Conservation (phyloP, 257 asterid species). For the Solanum gandarillasii region DNA sequence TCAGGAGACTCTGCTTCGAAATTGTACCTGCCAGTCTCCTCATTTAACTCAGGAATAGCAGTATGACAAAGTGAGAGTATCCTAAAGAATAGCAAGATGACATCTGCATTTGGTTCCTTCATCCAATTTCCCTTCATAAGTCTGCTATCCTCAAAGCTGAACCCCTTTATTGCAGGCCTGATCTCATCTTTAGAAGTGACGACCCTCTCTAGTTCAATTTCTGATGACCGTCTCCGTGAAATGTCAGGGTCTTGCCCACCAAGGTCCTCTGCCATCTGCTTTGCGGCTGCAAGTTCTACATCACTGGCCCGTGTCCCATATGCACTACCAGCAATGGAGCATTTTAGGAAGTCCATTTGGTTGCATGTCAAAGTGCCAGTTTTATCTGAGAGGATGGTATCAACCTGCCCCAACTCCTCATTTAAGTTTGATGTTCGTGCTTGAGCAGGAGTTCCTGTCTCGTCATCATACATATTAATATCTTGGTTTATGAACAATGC, state of each 20-base stretch:
- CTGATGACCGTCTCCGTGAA: conserved; percentile 30
- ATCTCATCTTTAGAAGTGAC: conserved; percentile 45
- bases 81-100: conserved; percentile 60
- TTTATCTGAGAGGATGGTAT: conserved; percentile 87
- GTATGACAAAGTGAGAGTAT: conserved; percentile 82
- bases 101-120: conserved; percentile 54
- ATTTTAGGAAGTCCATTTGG: conserved; percentile 94
- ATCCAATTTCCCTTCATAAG: conserved; percentile 79
- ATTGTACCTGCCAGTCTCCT: conserved; percentile 55
- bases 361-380: conserved; percentile 95
- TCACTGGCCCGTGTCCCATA: conserved; percentile 79
- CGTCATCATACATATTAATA: conserved; percentile 81
- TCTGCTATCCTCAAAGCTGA: conserved; percentile 77
- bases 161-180: conserved; percentile 63
- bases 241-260: conserved; percentile 39
- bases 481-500: conserved; percentile 81
- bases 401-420: conserved; percentile 91
- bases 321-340: conserved; percentile 81
- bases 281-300: conserved; percentile 89
- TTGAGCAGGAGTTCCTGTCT: conserved; percentile 88
- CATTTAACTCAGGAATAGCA: conserved; percentile 81
- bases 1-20: conserved; percentile 97
- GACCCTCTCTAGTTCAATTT: conserved; percentile 65
- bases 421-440: conserved; percentile 92
- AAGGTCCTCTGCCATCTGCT: conserved; percentile 78